Conservation (phyloP, 768 basidiomycete species). For the Leccinum subgranulosum region DNA sequence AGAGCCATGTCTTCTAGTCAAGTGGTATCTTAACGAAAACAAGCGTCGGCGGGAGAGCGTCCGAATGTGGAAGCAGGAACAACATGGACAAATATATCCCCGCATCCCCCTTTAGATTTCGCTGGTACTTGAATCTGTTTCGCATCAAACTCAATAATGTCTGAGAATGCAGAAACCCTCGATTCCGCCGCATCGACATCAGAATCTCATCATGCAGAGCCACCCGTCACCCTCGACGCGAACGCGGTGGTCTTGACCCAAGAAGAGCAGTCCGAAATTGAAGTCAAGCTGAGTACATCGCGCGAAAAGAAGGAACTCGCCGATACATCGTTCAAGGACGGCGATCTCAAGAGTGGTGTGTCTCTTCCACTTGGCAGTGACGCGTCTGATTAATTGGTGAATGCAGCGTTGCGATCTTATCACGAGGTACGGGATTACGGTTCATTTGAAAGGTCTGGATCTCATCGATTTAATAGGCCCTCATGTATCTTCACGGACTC, state of each 20-base stretch:
- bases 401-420: slow-evolving; percentile 64
- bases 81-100: slow-evolving; percentile 28
- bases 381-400: slow-evolving; percentile 1
- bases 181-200: slow-evolving; percentile 3
- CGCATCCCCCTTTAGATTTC: background rate
- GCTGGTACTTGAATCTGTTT: background rate
- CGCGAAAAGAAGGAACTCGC: slow-evolving; percentile 64
- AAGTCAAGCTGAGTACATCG: slow-evolving; percentile 55
- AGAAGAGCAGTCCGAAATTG: slow-evolving; percentile 29
- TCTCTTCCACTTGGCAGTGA: background rate
- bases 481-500: slow-evolving; percentile 71
- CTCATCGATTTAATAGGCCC: slow-evolving; percentile 41
- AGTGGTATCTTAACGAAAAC: background rate
- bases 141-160: slow-evolving; percentile 10
- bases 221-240: slow-evolving; percentile 15
- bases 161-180: slow-evolving; percentile 4
- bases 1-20: slow-evolving; percentile 47
- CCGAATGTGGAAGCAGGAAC: slow-evolving; percentile 13
- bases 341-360: slow-evolving; percentile 59
- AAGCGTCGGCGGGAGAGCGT: background rate
- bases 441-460: background rate
- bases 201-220: background rate
- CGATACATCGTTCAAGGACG: slow-evolving; percentile 68
- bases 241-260: slow-evolving; percentile 15
- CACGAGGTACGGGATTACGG: slow-evolving; percentile 53